Base-by-base conservation (phyloP, 2,329 filamentous ascomycete genomes). In the Calonectria pseudoturangicola region DNA sequence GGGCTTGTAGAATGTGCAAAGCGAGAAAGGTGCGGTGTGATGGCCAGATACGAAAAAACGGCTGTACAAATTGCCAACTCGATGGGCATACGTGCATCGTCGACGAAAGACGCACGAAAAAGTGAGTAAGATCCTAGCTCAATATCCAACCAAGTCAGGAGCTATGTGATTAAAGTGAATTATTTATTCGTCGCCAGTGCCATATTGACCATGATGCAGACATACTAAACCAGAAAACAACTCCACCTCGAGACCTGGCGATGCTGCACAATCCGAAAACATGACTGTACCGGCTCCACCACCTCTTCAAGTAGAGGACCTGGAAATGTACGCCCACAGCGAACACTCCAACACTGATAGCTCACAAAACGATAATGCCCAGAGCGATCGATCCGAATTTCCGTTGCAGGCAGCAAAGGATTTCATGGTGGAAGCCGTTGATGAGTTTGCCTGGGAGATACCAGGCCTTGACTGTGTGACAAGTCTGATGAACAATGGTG, bases 1-100 rank as follows among this genome's bases (percentile, higher is more conserved):
- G 43, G 25, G 43, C 43, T n/a, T 47, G 43, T 15, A 47, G 43
- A 25, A 47, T 47, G 43, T 47, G 43, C 43, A 47, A 47, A n/a
- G 43, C 43, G 16, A 47, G 43, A 47, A 47, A 47, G 18, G 43
- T 47, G 5, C 43, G 43, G 21, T 47, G 43, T 21, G 43, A 47
- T 15, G 43, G 43, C 9, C 43, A 45, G 15, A 45, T 45, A 16
- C 43, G 43, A 45, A 45, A 45, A n/a, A 45, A 45, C n/a, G 43
- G 43, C 16, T 45, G 43, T 13, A 45, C 43, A 18, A 45, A 45
- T 18, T 45, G 43, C 16, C 43, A 45, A n/a, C 43, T 45, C n/a
- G 43, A 45, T 15, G 43, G 43, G 4, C 43, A 45, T n/a, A 18
- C 3, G 7, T 45, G 43, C n/a, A 2, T 45, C 13, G 43, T 45